A percentile compares a stretch with the other conserved stretches of the same genome.
Conservation (phyloP, 2,329 filamentous ascomycete genomes). For the Colletotrichum eleusines region DNA sequence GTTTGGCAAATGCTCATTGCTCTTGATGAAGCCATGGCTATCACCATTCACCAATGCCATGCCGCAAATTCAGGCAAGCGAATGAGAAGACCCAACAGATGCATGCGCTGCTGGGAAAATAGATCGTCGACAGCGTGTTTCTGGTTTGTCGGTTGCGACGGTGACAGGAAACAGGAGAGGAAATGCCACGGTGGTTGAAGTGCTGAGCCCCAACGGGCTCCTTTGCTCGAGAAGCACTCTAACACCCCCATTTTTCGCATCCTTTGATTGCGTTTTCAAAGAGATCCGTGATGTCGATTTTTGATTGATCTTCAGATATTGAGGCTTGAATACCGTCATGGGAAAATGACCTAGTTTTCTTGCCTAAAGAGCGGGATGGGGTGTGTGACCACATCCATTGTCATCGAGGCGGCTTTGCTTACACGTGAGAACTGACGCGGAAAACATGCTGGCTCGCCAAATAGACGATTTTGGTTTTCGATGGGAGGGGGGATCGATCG, state of each 20-base stretch:
- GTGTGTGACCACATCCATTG: not conserved
- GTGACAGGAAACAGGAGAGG: slow-evolving; percentile 42
- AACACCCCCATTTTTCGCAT: slow-evolving; percentile 52
- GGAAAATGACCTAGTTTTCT: not conserved
- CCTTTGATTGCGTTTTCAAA: slow-evolving; percentile 61
- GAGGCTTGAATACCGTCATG: no score
- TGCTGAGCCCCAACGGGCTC: slow-evolving; percentile 50
- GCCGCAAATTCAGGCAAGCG: slow-evolving; percentile 1
- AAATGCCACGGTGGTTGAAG: slow-evolving; percentile 50
- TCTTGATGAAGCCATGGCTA: no score
- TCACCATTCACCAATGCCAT: not conserved
- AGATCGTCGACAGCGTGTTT: not conserved
- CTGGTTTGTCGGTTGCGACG: not conserved
- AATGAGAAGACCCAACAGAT: not conserved
- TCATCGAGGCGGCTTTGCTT: not conserved
- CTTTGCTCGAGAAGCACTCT: not conserved
- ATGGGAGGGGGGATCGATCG: not conserved
- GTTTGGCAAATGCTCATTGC: slow-evolving; percentile 43
- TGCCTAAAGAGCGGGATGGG: not conserved
- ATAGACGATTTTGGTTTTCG: not conserved
- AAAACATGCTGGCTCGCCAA: not conserved
- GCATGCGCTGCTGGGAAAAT: slow-evolving; percentile 42
- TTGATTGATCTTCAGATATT: no score
- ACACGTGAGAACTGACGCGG: not conserved
- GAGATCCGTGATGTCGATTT: not conserved